phyloP scores from a whole-genome alignment of 306 rosid genomes.

The Prunus mira region DNA sequence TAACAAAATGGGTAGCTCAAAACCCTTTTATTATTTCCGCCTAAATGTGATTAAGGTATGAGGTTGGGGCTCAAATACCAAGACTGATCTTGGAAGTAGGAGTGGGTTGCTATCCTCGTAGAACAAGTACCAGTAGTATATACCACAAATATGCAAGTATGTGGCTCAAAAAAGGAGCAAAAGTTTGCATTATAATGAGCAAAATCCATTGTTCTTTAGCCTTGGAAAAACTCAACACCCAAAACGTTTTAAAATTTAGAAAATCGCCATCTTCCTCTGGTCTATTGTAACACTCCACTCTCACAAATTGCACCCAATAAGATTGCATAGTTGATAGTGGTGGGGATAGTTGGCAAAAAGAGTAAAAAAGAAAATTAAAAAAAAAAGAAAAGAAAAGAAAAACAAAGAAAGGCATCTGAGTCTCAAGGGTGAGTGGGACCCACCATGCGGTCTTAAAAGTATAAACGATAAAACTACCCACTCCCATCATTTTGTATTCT shows the following conservation, averaged over 20 bases:
- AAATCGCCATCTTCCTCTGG: background rate
- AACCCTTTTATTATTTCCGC: background rate
- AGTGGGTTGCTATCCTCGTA: background rate
- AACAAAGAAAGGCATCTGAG: background rate
- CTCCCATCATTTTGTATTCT: slow-evolving; percentile 54
- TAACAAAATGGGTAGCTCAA: no score
- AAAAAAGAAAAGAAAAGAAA: background rate
- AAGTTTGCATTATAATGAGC: background rate
- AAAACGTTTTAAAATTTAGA: background rate
- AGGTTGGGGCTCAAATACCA: background rate
- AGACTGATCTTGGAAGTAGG: background rate
- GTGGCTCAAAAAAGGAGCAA: background rate
- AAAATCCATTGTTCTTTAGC: background rate
- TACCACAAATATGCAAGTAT: background rate
- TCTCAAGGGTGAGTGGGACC: slow-evolving; percentile 25
- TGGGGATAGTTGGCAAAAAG: background rate
- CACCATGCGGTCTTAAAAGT: slow-evolving; percentile 28
- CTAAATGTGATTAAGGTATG: background rate
- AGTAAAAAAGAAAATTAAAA: background rate
- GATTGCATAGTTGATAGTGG: background rate
- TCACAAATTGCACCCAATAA: background rate
- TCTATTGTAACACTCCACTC: background rate
- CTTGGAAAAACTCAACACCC: background rate
- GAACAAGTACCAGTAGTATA: background rate
- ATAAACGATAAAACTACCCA: slow-evolving; percentile 44